Percentiles rank a stretch among this genome's conserved stretches.
Conservation (phyloP, 805 yeast genomes). For the Hanseniaspora taiwanica region DNA sequence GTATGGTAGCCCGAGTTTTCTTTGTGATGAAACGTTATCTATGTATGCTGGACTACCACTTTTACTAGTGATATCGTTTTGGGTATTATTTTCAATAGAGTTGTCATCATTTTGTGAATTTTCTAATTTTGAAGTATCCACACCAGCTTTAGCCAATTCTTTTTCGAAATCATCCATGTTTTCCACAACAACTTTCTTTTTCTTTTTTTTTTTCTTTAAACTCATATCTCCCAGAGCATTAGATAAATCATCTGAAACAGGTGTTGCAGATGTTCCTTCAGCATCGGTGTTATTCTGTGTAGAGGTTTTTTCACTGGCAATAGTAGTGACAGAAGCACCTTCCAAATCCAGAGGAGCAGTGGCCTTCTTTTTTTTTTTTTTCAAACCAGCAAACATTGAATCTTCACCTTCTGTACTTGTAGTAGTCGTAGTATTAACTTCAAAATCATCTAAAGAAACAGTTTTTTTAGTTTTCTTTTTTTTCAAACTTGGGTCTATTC, state of each 20-base stretch:
- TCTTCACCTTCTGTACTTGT: slow-evolving; percentile 30
- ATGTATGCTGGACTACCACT: slow-evolving; percentile 17
- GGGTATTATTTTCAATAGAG: too few species aligned
- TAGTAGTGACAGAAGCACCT: slow-evolving; percentile 21
- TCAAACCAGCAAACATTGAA: slow-evolving; percentile 66
- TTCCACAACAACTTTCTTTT: slow-evolving; percentile 45
- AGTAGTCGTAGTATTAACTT: slow-evolving; percentile 19
- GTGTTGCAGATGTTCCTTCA: slow-evolving; percentile 10
- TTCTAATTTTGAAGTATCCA: slow-evolving; percentile 36
- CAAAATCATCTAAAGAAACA: slow-evolving; percentile 25
- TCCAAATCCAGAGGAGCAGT: slow-evolving; percentile 5
- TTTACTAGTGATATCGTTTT: slow-evolving; percentile 6
- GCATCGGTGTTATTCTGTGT: too few species aligned
- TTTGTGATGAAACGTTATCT: slow-evolving; percentile 20
- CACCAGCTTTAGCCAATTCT: slow-evolving; percentile 82
- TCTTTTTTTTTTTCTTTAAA: slow-evolving; percentile 77
- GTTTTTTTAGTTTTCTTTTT: slow-evolving; percentile 54
- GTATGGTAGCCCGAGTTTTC: slow-evolving; percentile 56
- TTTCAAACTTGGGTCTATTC: slow-evolving; percentile 63
- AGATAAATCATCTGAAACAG: slow-evolving; percentile 29
- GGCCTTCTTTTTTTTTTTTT: slow-evolving; percentile 75
- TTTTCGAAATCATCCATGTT: slow-evolving; percentile 80
- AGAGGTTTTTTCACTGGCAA: slow-evolving; percentile 10
- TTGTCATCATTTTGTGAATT: too few species aligned
- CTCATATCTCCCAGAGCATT: slow-evolving; percentile 59